Base-by-base conservation (phyloP, 2,329 filamentous ascomycete species). In the Tolypocladium pustulatum region DNA sequence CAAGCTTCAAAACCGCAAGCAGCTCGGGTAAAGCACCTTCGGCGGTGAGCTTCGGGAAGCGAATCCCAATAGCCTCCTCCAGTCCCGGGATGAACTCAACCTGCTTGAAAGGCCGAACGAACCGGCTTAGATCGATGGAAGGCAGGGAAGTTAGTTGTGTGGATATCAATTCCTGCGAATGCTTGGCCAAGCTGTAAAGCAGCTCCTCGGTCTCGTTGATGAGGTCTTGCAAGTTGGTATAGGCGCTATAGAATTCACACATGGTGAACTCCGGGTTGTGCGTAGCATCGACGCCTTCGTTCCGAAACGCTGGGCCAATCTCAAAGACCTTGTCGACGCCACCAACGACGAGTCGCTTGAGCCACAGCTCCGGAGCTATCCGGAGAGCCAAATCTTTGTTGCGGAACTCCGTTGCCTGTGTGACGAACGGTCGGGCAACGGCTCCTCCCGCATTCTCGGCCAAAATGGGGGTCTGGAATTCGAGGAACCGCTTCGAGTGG, bases 221-320 rank as follows among this genome's bases (percentile, higher is more conserved):
- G 56, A 97, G 76, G 49, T 89, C 83, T 40, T 85, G 76, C 0
- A 97, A 80, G 63, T 87, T 89, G 61, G 88, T 85, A 67, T 92
- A 95, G 3, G 92, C 87, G 61, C 89, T 87, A 74, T 99, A 99
- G 75, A 96, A 97, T 74, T 99, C 94, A 77, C 93, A 97, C 61
- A 90, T 97, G 52, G 90, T 94, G 74, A 97, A 99, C 70, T 99
- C 94, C 0, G 94, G 93, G 69, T 99, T 99, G 71, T 99, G 94
- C 0, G 91, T 96, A 36, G 82, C 83, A 71, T 97, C 92, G 40
- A 96, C 76, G 71, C 91, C 90, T 76, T 99, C 94, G 70, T 99
- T 99, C 51, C 94, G 85, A 73, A 99, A 99, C 15, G 86, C 86
- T 4, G 90, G 88, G 0, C 94, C 94, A 63, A 99, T 92, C 73